Evolutionary conservation across 371 early-diverging fungal species (phyloP), one percentile per base, ranked within the genome.

Genomic region (Apophysomyces variabilis): DNA sequence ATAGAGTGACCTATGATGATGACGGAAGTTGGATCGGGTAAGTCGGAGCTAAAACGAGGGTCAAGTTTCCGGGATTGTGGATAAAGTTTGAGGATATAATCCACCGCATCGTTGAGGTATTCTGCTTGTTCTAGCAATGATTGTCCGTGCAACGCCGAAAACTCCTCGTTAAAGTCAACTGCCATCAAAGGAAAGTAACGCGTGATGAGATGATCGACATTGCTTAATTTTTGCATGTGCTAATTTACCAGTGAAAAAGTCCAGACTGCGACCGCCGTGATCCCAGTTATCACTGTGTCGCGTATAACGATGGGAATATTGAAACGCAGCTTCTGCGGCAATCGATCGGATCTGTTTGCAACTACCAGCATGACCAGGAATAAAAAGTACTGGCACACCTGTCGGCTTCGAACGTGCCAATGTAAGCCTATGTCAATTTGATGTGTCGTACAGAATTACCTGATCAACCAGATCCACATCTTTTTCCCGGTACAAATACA

Each of bases 351-450:
- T 87, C 77, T 97, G 99, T 68, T 91, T 92, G 69, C 90, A 91
- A 65, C 93, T 93, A 9, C 99, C 98, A 14, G 96, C 96, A 72
- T 97, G 93, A 0, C 99, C 99, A 14, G 95, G 99, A 38, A 98
- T 87, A 79, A 98, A 98, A 38, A 98, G 75, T 0, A 95, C 90
- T 0, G 98, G 98, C 12, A 91, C 84, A 37, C 95, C 90, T 26
- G 79, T 81, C 5, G 84, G 87, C 76, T 79, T 65, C 65, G 36
- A 35, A 36, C 14, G 8, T 62, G n/a, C 8, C 9, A 6, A 11
- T 13, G 6, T 26, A 13, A 21, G 38, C 38, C 18, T 37, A 45
- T n/a, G 41, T 36, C 26, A 18, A n/a, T 32, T 26, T 26, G 32
- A 43, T 13, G 39, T 1, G 38, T 37, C 11, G 61, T 43, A 39